A percentile compares a stretch with the other conserved stretches of the same genome.
Conservation (phyloP, 257 asterid genomes). For the Thymus mandschuricus region DNA sequence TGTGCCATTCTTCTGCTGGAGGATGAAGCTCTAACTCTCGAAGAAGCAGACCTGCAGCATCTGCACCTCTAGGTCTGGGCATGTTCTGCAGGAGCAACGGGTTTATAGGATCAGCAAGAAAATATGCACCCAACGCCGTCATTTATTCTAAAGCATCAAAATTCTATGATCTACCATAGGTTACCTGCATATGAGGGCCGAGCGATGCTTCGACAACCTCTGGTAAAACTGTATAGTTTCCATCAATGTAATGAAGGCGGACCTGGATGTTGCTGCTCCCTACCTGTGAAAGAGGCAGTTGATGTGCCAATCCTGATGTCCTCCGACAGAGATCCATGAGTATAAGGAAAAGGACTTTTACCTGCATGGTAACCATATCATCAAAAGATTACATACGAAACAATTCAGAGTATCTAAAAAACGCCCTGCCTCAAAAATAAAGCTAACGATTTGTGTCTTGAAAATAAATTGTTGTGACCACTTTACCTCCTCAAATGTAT, state of each 20-base stretch:
- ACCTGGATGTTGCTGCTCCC: slow-evolving; percentile 90
- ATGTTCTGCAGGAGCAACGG: slow-evolving; percentile 61
- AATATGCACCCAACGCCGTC: background rate
- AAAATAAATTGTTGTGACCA: slow-evolving; percentile 8
- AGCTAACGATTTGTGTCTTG: background rate
- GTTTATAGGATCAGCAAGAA: background rate
- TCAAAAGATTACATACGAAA: slow-evolving; percentile 12
- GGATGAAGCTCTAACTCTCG: slow-evolving; percentile 99
- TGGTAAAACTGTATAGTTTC: slow-evolving; percentile 91
- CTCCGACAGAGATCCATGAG: slow-evolving; percentile 99
- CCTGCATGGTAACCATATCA: slow-evolving; percentile 55
- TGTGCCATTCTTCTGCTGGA: slow-evolving; percentile 99
- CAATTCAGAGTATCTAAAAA: slow-evolving; percentile 2
- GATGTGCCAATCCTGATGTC: slow-evolving; percentile 81
- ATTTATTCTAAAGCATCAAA: slow-evolving; percentile 1
- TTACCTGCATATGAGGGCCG: slow-evolving; percentile 99
- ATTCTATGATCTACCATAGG: slow-evolving; percentile 11
- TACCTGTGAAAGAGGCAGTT: slow-evolving; percentile 94
- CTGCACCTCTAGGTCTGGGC: slow-evolving; percentile 99
- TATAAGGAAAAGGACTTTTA: slow-evolving; percentile 91
- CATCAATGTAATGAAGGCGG: slow-evolving; percentile 96
- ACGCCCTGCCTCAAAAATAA: background rate
- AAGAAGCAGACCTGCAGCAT: slow-evolving; percentile 98
- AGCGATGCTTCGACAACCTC: slow-evolving; percentile 99
- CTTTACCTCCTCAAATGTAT: slow-evolving; percentile 93